These are phyloP conservation scores for Colletotrichum destructivum DNA, from an alignment of 2,329 filamentous ascomycete genomes.

Conservation along the genomic window DNA sequence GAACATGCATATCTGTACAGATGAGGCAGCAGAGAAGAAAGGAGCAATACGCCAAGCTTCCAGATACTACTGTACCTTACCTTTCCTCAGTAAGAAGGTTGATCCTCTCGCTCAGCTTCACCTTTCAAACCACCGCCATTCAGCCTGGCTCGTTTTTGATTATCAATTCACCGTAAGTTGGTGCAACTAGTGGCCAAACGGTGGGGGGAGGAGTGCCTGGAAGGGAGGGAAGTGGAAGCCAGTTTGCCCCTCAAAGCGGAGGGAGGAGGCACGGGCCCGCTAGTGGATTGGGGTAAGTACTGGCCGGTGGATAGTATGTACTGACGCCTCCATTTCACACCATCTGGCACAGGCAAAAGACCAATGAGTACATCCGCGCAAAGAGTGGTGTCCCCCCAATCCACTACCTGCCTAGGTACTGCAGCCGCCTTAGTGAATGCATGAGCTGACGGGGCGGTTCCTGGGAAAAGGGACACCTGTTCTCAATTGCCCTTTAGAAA, in stretches of 20 bases:
- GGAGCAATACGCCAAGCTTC: constrained; percentile 21
- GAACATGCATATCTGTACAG: neutral
- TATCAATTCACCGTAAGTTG: constrained; percentile 39
- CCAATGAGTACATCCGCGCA: neutral
- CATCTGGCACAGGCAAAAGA: neutral
- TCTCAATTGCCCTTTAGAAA: constrained; percentile 43
- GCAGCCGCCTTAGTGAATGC: constrained; percentile 41
- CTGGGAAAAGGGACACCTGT: constrained; percentile 44
- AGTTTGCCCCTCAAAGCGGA: constrained; percentile 41
- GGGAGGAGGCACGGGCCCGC: constrained; percentile 25
- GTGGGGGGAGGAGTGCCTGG: constrained; percentile 22
- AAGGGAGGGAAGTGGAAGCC: constrained; percentile 21
- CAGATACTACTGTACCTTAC: no score
- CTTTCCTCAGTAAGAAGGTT: neutral
- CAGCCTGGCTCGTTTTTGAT: constrained; percentile 36
- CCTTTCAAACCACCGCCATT: neutral
- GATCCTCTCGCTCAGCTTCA: neutral
- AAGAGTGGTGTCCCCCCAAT: constrained; percentile 27
- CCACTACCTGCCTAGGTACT: constrained; percentile 24
- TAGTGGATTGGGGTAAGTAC: constrained; percentile 39
- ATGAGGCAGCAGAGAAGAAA: neutral
- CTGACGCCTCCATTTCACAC: neutral
- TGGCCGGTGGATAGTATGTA: neutral
- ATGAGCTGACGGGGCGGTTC: constrained; percentile 39
- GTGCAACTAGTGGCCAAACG: constrained; percentile 17